Evolutionary conservation across 768 basidiomycete genomes (phyloP), one percentile per base, ranked within the genome.

Genomic region (Paxillus involutus): DNA sequence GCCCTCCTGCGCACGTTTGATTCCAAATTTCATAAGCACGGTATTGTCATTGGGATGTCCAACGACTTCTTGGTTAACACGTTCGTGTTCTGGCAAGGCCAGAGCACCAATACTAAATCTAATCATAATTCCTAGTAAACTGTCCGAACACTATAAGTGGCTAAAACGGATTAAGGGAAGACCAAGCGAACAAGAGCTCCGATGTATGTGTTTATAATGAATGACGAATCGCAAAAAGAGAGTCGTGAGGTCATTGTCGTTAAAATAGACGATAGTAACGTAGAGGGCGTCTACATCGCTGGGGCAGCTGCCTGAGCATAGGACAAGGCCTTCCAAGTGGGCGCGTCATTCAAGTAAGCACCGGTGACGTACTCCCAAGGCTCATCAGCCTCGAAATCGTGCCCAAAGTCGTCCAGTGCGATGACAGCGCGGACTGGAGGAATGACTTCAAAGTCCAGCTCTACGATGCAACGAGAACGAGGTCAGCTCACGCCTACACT

Each of bases 361-460:
- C 67, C 66, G 44, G 68, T 61, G 16, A 70, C 36, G 46, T 72
- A 71, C 35, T 70, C 70, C 69, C 69, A 70, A 19, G 64, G 57
- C 24, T 70, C 69, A 19, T 72, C 64, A 6, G 45, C 44, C 11
- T 70, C 68, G 1, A 40, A 49, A 36, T 58, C 57, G 26, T 37
- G 29, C 13, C 40, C 30, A 49, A 26, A 47, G 46, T 70, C 69
- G 14, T 70, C 69, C 56, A 72, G 58, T 41, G 57, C 69, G 43
- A 70, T 70, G 50, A 70, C 69, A 12, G 66, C 37, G 39, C 68
- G 70, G 47, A 72, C 52, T 9, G 64, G 68, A 16, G 69, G 62
- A 3, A 70, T 43, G 54, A 70, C 49, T 45, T 72, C 69, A 21
- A 70, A 70, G 44, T 66, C 69, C 21, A 61, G 50, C 40, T 44